Percentiles rank a stretch among this genome's conserved stretches.
Conservation (phyloP, 2,329 filamentous ascomycete genomes). For the Juglanconis oblonga region DNA sequence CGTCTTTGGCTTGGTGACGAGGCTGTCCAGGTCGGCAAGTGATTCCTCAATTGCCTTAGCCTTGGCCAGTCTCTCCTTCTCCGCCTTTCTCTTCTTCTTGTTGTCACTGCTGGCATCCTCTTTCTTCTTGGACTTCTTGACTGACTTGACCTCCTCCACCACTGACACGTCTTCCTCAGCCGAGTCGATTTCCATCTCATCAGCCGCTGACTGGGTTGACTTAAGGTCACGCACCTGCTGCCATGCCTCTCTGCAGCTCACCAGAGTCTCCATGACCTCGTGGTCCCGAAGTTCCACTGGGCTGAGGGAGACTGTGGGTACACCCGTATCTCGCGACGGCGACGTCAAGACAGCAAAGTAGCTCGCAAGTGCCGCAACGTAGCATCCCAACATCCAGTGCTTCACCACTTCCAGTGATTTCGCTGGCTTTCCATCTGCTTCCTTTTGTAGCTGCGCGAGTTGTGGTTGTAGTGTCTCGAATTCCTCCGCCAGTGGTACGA, state of each 20-base stretch:
- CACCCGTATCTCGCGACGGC: slow-evolving; percentile 59
- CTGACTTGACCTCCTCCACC: slow-evolving; percentile 25
- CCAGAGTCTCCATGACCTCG: slow-evolving; percentile 80
- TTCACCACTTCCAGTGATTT: slow-evolving; percentile 65
- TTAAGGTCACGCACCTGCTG: slow-evolving; percentile 66
- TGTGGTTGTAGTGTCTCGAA: slow-evolving; percentile 69
- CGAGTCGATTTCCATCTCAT: slow-evolving; percentile 25
- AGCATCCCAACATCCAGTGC: slow-evolving; percentile 77
- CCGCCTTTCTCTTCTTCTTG: slow-evolving; percentile 34
- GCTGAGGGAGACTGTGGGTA: slow-evolving; percentile 58
- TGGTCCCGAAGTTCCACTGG: slow-evolving; percentile 84
- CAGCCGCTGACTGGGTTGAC: slow-evolving; percentile 33
- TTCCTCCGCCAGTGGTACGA: slow-evolving; percentile 80
- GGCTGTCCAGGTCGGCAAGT: slow-evolving; percentile 65
- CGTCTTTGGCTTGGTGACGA: slow-evolving; percentile 49
- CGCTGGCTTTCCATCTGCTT: slow-evolving; percentile 49
- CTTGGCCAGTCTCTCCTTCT: slow-evolving; percentile 36
- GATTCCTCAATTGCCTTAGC: slow-evolving; percentile 65
- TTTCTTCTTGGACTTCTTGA: slow-evolving; percentile 32
- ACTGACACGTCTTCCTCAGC: slow-evolving; percentile 25
- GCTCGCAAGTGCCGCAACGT: slow-evolving; percentile 82
- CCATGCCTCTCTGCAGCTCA: slow-evolving; percentile 82
- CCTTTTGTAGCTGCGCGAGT: slow-evolving; percentile 55
- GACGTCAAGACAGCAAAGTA: slow-evolving; percentile 95
- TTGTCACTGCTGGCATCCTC: slow-evolving; percentile 7